Conservation (phyloP, 2,329 filamentous ascomycete genomes). For the Stagonosporopsis cucurbitacearum region DNA sequence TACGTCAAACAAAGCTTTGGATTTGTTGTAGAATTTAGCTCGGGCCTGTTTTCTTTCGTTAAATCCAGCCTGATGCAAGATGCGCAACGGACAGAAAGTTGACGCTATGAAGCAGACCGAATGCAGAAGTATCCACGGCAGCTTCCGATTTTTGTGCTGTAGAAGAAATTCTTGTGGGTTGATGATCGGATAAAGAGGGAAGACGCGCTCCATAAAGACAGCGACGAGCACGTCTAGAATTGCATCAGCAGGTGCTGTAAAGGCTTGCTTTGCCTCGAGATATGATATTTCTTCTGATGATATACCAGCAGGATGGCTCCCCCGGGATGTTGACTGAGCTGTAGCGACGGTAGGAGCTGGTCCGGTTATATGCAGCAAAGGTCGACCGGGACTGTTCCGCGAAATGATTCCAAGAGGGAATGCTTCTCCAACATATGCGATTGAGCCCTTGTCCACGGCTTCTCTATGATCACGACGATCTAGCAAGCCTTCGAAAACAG, state of each 20-base stretch:
- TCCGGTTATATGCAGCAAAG: slow-evolving; percentile 4
- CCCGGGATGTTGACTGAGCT: neutral
- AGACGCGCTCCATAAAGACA: slow-evolving; percentile 8
- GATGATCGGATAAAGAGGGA: slow-evolving; percentile 8
- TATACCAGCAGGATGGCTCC: neutral
- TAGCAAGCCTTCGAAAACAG: slow-evolving; percentile 7
- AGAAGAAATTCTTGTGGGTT: slow-evolving; percentile 1
- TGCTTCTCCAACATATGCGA: slow-evolving; percentile 10
- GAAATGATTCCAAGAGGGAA: slow-evolving; percentile 9
- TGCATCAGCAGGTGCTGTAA: slow-evolving; percentile 5
- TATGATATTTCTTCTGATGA: slow-evolving; percentile 5
- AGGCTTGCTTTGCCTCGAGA: slow-evolving; percentile 10
- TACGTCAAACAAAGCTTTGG: slow-evolving; percentile 9
- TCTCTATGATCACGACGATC: neutral
- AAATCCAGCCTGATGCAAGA: slow-evolving; percentile 6
- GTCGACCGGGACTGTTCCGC: neutral
- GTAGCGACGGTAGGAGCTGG: neutral
- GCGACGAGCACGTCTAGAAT: neutral
- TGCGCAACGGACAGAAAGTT: slow-evolving; percentile 11
- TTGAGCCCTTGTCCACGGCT: slow-evolving; percentile 8
- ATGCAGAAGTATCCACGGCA: slow-evolving; percentile 12
- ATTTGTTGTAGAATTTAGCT: slow-evolving; percentile 1
- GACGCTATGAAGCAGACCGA: slow-evolving; percentile 5
- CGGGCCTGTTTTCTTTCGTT: slow-evolving; percentile 9
- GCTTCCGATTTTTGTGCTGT: neutral